A percentile compares a stretch with the other conserved stretches of the same genome.
Conservation (phyloP, 768 basidiomycete genomes). For the Zangia roseola region DNA sequence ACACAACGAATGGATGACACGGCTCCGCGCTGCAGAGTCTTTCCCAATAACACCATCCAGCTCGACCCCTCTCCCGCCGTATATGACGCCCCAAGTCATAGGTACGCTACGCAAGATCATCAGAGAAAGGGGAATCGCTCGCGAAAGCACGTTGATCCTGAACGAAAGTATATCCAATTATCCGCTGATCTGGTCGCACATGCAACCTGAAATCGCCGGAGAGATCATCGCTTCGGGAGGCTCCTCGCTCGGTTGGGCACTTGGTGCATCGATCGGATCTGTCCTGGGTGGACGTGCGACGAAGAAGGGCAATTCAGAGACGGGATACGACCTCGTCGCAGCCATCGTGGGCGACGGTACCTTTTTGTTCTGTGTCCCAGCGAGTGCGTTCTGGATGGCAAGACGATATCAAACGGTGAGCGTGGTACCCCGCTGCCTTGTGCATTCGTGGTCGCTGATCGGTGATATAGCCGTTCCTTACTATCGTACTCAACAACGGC, state of each 20-base stretch:
- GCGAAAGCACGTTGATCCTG: constrained; percentile 44
- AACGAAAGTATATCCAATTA: constrained; percentile 67
- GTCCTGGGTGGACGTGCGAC: constrained; percentile 41
- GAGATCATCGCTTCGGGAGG: constrained; percentile 57
- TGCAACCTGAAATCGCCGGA: constrained; percentile 51
- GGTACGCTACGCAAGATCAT: constrained; percentile 45
- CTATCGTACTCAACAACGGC: constrained; percentile 69
- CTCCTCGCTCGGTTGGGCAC: constrained; percentile 65
- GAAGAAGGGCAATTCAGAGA: constrained; percentile 17
- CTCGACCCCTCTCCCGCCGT: constrained; percentile 4
- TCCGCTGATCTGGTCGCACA: constrained; percentile 53
- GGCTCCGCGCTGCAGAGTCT: constrained; percentile 34
- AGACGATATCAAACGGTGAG: constrained; percentile 62
- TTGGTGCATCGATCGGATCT: constrained; percentile 65
- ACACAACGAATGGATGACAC: constrained; percentile 27
- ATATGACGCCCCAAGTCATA: constrained; percentile 49
- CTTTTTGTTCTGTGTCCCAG: constrained; percentile 65
- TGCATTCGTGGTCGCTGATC: background rate
- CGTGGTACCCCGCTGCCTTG: background rate
- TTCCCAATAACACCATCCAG: constrained; percentile 22
- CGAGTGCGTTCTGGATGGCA: constrained; percentile 72
- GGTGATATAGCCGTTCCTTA: constrained; percentile 58
- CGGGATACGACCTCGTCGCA: constrained; percentile 52
- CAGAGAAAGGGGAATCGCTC: constrained; percentile 32
- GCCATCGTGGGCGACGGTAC: constrained; percentile 69